A percentile compares a stretch with the other conserved stretches of the same genome.
These are phyloP conservation scores for Kuraishia ogatae DNA, from an alignment of 805 yeast species.

Conservation along the genomic window DNA sequence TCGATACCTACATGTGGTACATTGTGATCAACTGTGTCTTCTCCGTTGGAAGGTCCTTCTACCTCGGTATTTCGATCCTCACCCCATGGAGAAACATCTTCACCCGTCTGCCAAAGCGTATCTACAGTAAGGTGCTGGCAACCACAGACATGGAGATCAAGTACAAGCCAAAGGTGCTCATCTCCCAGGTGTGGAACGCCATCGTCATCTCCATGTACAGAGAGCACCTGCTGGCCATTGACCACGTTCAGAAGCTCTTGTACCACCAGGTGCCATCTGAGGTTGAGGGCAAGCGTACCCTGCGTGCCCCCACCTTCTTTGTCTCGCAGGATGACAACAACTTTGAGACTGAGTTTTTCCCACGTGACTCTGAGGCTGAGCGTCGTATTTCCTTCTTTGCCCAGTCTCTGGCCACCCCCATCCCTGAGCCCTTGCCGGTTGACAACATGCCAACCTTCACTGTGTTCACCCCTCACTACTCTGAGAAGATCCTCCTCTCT, in stretches of 20 bases:
- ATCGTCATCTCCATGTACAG: slow-evolving; percentile 99
- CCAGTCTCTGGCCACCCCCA: slow-evolving; percentile 96
- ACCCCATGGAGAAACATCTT: slow-evolving; percentile 99
- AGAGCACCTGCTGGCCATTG: slow-evolving; percentile 96
- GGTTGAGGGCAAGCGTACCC: slow-evolving; percentile 95
- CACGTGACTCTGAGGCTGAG: slow-evolving; percentile 95
- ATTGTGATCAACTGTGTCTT: slow-evolving; percentile 89
- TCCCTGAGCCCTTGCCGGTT: slow-evolving; percentile 97
- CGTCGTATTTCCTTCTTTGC: slow-evolving; percentile 99
- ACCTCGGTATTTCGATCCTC: slow-evolving; percentile 96
- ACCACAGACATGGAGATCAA: slow-evolving; percentile 99
- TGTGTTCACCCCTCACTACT: slow-evolving; percentile 91
- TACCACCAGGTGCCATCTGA: slow-evolving; percentile 99
- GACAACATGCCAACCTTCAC: slow-evolving; percentile 99
- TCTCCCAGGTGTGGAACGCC: slow-evolving; percentile 99
- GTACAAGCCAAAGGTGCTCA: slow-evolving; percentile 96
- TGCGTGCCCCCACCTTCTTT: slow-evolving; percentile 98
- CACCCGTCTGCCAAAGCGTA: slow-evolving; percentile 97
- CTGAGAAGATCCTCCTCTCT: slow-evolving; percentile 90
- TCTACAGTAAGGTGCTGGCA: slow-evolving; percentile 94
- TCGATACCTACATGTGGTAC: slow-evolving; percentile 99
- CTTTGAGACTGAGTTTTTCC: slow-evolving; percentile 95
- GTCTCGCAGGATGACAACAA: slow-evolving; percentile 95
- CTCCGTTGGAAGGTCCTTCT: slow-evolving; percentile 96
- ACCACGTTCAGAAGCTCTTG: slow-evolving; percentile 93